Conservation (phyloP, 2,329 filamentous ascomycete genomes). For the Aspergillus aculeatus region DNA sequence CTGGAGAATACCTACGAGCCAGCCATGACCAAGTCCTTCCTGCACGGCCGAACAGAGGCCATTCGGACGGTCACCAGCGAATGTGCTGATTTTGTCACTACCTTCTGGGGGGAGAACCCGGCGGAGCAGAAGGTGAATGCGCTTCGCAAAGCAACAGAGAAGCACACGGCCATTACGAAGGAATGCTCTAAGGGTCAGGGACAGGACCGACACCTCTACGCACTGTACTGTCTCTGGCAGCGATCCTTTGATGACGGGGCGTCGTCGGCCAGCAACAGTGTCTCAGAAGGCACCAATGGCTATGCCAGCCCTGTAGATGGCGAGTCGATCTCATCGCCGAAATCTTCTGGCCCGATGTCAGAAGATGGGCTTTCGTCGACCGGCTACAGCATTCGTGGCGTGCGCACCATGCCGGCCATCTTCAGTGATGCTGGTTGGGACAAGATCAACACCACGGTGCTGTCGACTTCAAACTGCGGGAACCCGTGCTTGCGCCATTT, state of each 20-base stretch:
- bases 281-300: constrained; percentile 56
- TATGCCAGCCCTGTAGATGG: constrained; percentile 59
- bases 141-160: constrained; percentile 77
- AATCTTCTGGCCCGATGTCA: constrained; percentile 40
- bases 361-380: constrained; percentile 45
- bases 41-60: constrained; percentile 92
- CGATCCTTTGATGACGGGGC: constrained; percentile 74
- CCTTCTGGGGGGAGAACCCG: constrained; percentile 91
- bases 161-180: constrained; percentile 75
- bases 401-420: constrained; percentile 58
- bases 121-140: constrained; percentile 80
- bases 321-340: constrained; percentile 29
- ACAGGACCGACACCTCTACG: constrained; percentile 90
- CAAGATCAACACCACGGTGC: constrained; percentile 87
- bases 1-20: constrained; percentile 96
- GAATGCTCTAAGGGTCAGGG: constrained; percentile 88
- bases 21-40: constrained; percentile 93
- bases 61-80: constrained; percentile 82
- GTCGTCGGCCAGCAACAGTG: constrained; percentile 50
- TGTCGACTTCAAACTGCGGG: constrained; percentile 98
- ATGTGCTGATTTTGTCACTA: constrained; percentile 82
- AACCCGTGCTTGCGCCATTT: constrained; percentile 94
- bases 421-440: constrained; percentile 93
- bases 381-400: constrained; percentile 55
- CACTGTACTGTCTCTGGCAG: constrained; percentile 93